These are phyloP conservation scores for Truncatella angustata DNA, from an alignment of 2,329 filamentous ascomycete species.

Conservation along the genomic window DNA sequence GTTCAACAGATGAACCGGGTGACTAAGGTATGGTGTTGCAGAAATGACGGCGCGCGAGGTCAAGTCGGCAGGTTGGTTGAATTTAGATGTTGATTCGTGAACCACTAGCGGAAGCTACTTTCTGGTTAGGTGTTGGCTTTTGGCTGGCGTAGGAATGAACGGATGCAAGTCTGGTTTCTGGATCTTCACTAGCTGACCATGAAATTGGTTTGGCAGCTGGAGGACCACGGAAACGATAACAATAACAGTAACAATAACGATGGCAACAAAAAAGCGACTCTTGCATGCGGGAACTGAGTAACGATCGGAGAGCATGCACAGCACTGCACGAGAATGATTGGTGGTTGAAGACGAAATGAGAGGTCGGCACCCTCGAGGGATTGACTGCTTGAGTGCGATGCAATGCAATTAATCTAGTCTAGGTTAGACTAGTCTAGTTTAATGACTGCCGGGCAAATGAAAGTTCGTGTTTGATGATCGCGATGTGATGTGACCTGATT, in stretches of 20 bases:
- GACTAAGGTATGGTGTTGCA: background rate
- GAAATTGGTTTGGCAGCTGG: no score
- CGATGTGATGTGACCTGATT: background rate
- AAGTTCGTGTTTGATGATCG: slow-evolving; percentile 5
- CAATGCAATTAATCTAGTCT: no score
- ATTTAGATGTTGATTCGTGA: background rate
- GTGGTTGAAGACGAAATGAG: slow-evolving; percentile 11
- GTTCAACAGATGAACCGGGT: background rate
- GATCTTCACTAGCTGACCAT: background rate
- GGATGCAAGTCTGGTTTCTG: slow-evolving; percentile 1
- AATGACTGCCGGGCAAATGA: background rate
- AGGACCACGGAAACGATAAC: no score
- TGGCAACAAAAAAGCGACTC: no score
- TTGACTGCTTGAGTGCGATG: background rate
- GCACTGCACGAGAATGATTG: slow-evolving; percentile 22
- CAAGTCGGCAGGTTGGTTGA: background rate
- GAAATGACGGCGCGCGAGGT: no score
- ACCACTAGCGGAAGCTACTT: slow-evolving; percentile 2
- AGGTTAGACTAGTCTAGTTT: no score
- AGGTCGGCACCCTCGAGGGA: slow-evolving; percentile 13
- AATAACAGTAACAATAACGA: background rate
- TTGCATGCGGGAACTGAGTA: slow-evolving; percentile 8
- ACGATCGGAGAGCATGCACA: slow-evolving; percentile 26
- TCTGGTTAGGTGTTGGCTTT: slow-evolving; percentile 1
- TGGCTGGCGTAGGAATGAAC: background rate